Evolutionary conservation across 345 rosid species (phyloP).

Genomic region (Moricandia arvensis): DNA sequence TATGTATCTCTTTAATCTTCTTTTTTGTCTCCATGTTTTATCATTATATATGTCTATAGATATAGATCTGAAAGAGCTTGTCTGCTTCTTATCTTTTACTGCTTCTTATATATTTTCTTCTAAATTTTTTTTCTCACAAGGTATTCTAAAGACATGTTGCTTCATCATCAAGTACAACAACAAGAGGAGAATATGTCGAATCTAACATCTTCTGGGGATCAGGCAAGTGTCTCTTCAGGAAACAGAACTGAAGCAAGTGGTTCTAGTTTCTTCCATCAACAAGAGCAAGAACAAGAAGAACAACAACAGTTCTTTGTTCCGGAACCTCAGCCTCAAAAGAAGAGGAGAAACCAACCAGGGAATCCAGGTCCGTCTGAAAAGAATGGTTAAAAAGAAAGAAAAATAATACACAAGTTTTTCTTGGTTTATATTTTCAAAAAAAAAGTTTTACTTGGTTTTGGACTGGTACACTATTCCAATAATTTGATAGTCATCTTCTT

Average conservation of each 20-base stretch:
- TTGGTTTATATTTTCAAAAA: no score
- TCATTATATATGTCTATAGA: background rate
- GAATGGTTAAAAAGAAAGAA: background rate
- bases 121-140: background rate
- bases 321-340: conserved; percentile 53
- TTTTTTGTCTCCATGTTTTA: conserved; percentile 26
- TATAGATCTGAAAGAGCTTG: conserved; percentile 32
- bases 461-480: conserved; percentile 32
- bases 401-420: background rate
- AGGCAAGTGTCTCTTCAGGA: conserved; percentile 77
- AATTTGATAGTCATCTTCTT: conserved; percentile 32
- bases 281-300: conserved; percentile 37
- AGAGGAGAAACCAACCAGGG: conserved; percentile 83
- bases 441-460: no score
- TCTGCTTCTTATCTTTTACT: conserved; percentile 19
- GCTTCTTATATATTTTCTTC: conserved; percentile 10
- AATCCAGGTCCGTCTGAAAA: conserved; percentile 67
- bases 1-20: conserved; percentile 35
- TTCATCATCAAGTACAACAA: conserved; percentile 43
- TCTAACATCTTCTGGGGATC: conserved; percentile 77
- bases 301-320: conserved; percentile 45
- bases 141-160: conserved; percentile 47
- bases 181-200: conserved; percentile 82
- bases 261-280: conserved; percentile 32
- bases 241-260: conserved; percentile 54